Conservation (phyloP, 2,329 filamentous ascomycete species). For the Emergomyces orientalis region DNA sequence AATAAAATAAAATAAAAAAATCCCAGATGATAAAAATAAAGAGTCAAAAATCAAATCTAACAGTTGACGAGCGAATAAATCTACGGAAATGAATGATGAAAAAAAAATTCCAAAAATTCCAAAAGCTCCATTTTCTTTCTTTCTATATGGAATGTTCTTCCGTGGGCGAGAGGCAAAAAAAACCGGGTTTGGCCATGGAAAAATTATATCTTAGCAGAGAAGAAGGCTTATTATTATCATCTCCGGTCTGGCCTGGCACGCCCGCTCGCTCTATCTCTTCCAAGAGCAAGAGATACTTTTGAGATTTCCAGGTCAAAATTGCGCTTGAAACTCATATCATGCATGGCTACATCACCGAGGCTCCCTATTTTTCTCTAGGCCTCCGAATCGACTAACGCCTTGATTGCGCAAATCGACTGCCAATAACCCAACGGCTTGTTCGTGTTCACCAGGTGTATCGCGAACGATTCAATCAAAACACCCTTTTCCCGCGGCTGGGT, state of each 20-base stretch:
- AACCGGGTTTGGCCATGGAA: not conserved
- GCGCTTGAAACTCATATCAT: not conserved
- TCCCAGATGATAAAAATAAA: not conserved
- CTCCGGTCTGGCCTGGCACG: not conserved
- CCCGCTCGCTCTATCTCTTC: not conserved
- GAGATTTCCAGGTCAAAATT: not conserved
- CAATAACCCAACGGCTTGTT: not conserved
- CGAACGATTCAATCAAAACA: not conserved
- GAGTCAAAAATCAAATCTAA: not conserved
- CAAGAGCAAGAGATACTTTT: not conserved
- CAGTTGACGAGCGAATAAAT: not conserved
- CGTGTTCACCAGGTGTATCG: not conserved
- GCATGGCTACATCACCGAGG: not conserved
- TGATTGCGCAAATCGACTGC: not conserved
- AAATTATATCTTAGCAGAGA: no score
- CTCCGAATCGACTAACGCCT: not conserved
- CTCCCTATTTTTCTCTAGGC: not conserved
- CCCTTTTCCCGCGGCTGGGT: not conserved
- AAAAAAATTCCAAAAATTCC: not conserved
- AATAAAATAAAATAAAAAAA: not conserved
- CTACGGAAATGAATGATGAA: no score
- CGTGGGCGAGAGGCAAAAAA: not conserved
- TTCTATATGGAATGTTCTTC: not conserved
- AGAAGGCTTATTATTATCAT: not conserved
- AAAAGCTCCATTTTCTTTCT: not conserved